A percentile compares a stretch with the other conserved stretches of the same genome.
Evolutionary conservation across 2,329 filamentous ascomycete genomes (phyloP).

Genomic region (Trichoderma sp.): DNA sequence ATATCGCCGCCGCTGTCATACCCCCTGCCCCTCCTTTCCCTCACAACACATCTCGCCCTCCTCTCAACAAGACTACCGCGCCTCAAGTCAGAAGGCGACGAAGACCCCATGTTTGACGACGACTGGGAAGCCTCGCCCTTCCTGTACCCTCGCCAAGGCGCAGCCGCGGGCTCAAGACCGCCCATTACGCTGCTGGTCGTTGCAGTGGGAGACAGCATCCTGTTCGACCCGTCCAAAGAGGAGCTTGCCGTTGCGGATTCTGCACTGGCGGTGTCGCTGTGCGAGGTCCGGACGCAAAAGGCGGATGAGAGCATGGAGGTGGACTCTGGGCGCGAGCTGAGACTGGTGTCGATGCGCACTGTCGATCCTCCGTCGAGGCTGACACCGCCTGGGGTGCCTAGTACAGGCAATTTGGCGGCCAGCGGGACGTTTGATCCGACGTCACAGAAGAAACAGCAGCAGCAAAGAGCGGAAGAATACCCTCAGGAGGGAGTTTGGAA

Average conservation of each 20-base stretch:
- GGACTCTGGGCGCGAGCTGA: slow-evolving; percentile 51
- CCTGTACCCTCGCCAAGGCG: slow-evolving; percentile 65
- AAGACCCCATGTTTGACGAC: slow-evolving; percentile 97
- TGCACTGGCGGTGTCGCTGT: slow-evolving; percentile 81
- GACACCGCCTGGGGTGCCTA: slow-evolving; percentile 70
- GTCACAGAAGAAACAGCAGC: slow-evolving; percentile 44
- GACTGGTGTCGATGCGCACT: slow-evolving; percentile 68
- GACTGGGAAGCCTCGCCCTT: slow-evolving; percentile 86
- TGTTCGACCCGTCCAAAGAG: slow-evolving; percentile 90
- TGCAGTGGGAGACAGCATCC: slow-evolving; percentile 80
- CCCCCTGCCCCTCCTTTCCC: slow-evolving; percentile 85
- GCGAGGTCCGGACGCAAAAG: slow-evolving; percentile 43
- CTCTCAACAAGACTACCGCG: slow-evolving; percentile 82
- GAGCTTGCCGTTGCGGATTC: slow-evolving; percentile 92
- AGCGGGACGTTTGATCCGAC: slow-evolving; percentile 39
- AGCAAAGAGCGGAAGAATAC: slow-evolving; percentile 50
- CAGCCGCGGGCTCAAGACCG: slow-evolving; percentile 55
- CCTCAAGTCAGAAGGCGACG: slow-evolving; percentile 85
- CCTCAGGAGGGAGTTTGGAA: slow-evolving; percentile 78
- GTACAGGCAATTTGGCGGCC: slow-evolving; percentile 61
- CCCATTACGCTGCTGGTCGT: slow-evolving; percentile 91
- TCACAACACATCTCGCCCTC: slow-evolving; percentile 91
- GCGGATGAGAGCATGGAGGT: slow-evolving; percentile 42
- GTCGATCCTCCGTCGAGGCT: slow-evolving; percentile 74
- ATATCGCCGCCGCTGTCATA: slow-evolving; percentile 93